Base-by-base conservation (phyloP, 2,329 filamentous ascomycete genomes). In the Beauveria rudraprayagi region DNA sequence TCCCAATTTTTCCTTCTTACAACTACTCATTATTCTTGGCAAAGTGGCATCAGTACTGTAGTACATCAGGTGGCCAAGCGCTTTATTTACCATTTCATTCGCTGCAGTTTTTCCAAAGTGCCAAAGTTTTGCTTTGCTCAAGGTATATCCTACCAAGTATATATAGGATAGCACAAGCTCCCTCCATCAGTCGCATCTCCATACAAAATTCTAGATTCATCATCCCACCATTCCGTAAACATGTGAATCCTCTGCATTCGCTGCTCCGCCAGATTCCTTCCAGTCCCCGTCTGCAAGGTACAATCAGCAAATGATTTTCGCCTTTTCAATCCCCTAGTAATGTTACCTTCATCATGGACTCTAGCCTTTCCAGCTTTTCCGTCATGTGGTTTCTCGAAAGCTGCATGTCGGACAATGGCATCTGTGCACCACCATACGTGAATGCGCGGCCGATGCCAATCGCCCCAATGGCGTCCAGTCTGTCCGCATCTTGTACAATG, bases 401-500 rank as follows among this genome's bases (percentile, higher is more conserved):
- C 6, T 86, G 84, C 54, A 84, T 82, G 46, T 80, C 79, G 78
- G 94, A 75, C 52, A 79, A 81, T 26, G 78, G 76, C 7, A 73
- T 71, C 71, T 81, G 84, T 10, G 86, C 87, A 0, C 88, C 92
- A 0, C 88, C 85, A 71, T 86, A 97, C 2, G 74, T 69, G 66
- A 77, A 77, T 3, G 70, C 85, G 46, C 93, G 78, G 1, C 84
- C 92, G 61, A 97, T 87, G 0, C 93, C 93, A 26, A 97, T 83
- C 0, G 90, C 91, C 0, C 92, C 93, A 57, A 97, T 87, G 5
- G 92, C 90, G 75, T 97, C 93, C 17, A 97, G 78, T 7, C 92
- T 81, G 76, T 97, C 93, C 2, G 92, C 92, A 73, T 97, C 93
- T 75, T 97, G 92, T 30, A 97, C 91, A 52, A 96, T 83, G 0